A percentile compares a stretch with the other conserved stretches of the same genome.
Evolutionary conservation across 257 asterid species (phyloP).

Genomic region (Datura wrightii): DNA sequence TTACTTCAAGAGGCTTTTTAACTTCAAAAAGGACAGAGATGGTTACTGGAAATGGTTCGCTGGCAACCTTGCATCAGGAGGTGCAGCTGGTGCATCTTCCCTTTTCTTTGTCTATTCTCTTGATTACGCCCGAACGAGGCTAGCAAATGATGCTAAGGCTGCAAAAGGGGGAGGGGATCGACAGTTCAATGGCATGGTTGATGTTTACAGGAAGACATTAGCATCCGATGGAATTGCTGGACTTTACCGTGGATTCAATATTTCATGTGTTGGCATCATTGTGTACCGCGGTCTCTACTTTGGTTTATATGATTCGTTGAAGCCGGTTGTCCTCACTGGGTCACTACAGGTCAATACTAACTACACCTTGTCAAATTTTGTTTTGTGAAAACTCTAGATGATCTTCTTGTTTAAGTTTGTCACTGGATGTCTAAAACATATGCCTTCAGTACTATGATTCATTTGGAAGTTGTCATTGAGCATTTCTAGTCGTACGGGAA

Average conservation of each 20-base stretch:
- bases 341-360: conserved; percentile 41
- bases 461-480: background rate
- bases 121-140: conserved; percentile 54
- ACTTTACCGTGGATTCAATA: conserved; percentile 55
- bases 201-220: conserved; percentile 52
- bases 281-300: conserved; percentile 60
- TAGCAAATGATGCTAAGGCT: conserved; percentile 55
- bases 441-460: background rate
- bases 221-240: conserved; percentile 55
- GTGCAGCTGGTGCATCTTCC: conserved; percentile 62
- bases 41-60: conserved; percentile 61
- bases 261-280: conserved; percentile 56
- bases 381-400: background rate
- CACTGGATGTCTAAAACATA: background rate
- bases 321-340: conserved; percentile 51
- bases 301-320: conserved; percentile 55
- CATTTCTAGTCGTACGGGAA: background rate
- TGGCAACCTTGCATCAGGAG: conserved; percentile 53
- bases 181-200: conserved; percentile 55
- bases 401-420: background rate
- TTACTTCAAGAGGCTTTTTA: conserved; percentile 52
- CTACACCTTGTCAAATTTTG: background rate
- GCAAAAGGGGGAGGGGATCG: conserved; percentile 51
- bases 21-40: conserved; percentile 50
- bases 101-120: conserved; percentile 54